A percentile compares a stretch with the other conserved stretches of the same genome.
Evolutionary conservation across 2,329 filamentous ascomycete species (phyloP).

Genomic region (Fusarium foetens): DNA sequence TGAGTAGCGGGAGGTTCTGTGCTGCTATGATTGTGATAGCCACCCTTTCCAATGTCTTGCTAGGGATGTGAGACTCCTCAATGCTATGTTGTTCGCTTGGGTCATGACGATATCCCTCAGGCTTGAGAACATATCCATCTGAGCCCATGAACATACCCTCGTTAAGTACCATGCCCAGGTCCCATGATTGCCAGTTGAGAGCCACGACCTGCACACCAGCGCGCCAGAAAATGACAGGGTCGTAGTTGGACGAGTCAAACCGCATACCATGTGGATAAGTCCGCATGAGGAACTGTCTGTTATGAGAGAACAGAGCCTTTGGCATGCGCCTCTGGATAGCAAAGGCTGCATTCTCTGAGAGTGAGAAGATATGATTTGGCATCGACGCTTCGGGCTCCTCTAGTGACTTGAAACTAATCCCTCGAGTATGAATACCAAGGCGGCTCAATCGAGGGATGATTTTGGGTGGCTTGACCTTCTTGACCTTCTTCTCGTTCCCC

Average conservation of each 20-base stretch:
- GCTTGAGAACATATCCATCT: constrained; percentile 86
- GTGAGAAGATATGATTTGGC: constrained; percentile 81
- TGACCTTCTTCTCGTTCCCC: background rate
- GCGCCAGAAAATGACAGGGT: constrained; percentile 90
- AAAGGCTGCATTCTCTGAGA: constrained; percentile 81
- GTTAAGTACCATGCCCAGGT: constrained; percentile 94
- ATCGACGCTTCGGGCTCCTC: constrained; percentile 55
- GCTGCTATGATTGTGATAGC: constrained; percentile 1
- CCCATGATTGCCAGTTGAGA: constrained; percentile 95
- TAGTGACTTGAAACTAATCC: constrained; percentile 4
- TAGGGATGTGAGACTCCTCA: background rate
- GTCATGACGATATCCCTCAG: constrained; percentile 65
- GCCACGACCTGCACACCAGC: constrained; percentile 96
- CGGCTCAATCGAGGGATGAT: background rate
- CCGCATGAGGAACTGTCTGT: constrained; percentile 85
- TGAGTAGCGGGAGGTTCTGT: constrained; percentile 6
- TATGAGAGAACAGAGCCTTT: constrained; percentile 83
- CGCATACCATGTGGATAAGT: constrained; percentile 85
- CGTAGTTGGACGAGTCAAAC: constrained; percentile 88
- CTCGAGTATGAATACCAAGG: constrained; percentile 9
- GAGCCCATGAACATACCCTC: constrained; percentile 94
- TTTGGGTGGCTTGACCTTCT: constrained; percentile 10
- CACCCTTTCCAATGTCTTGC: background rate
- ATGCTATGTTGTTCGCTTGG: rapidly evolving
- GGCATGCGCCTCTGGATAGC: constrained; percentile 67